Evolutionary conservation across 225 moss, liverwort and hornwort species (phyloP).

Genomic region (Physcomitrellopsis africana): DNA sequence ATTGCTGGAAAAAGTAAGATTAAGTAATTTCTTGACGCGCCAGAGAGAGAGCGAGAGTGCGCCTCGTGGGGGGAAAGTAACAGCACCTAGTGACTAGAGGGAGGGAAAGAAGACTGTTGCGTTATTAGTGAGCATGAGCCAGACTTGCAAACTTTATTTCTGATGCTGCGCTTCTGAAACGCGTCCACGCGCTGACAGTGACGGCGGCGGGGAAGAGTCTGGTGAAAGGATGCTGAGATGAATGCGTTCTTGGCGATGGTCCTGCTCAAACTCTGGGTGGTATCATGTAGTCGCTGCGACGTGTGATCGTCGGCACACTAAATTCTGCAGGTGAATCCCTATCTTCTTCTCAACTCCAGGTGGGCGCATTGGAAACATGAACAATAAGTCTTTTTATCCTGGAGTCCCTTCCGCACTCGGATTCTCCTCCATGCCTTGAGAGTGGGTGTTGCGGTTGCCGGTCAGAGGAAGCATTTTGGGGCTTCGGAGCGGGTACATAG

Average conservation of each 20-base stretch:
- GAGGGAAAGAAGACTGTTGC: no score
- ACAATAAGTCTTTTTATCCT: neutral
- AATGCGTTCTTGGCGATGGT: constrained; percentile 11
- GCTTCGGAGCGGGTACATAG: no score
- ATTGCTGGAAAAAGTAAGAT: no score
- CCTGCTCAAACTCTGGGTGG: neutral
- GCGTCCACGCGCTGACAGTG: neutral
- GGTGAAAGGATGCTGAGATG: constrained; percentile 11
- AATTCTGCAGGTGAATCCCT: constrained; percentile 21
- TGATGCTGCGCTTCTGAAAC: neutral
- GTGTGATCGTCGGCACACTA: neutral
- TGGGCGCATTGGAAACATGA: no score
- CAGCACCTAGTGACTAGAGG: no score
- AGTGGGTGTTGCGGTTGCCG: neutral
- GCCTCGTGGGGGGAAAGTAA: no score
- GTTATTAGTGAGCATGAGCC: neutral
- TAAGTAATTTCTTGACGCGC: no score
- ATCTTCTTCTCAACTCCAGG: neutral
- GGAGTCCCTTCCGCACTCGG: neutral
- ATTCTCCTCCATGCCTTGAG: neutral
- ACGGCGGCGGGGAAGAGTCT: constrained; percentile 10
- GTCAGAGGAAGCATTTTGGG: no score
- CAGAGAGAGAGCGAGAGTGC: no score
- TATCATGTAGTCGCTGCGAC: neutral
- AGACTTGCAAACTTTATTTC: constrained; percentile 9